These are phyloP conservation scores for Wickerhamomyces alni DNA, from an alignment of 805 yeast genomes.

Conservation along the genomic window DNA sequence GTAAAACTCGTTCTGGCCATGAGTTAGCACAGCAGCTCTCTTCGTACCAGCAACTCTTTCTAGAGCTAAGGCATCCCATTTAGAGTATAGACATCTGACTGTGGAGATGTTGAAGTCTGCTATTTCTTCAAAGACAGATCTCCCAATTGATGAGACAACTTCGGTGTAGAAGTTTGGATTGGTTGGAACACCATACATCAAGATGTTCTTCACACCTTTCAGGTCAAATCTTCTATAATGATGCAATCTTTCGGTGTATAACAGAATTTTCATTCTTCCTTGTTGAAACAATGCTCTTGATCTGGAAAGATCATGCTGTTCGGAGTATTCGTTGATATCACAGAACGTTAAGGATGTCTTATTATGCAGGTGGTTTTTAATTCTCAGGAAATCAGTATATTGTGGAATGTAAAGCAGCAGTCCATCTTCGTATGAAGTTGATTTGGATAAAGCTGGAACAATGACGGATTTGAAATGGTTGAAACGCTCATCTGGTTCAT, in stretches of 20 bases:
- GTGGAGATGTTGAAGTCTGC: constrained; percentile 52
- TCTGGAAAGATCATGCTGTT: constrained; percentile 63
- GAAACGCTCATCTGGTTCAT: constrained; percentile 81
- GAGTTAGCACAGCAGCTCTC: constrained; percentile 61
- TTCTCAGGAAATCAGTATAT: constrained; percentile 77
- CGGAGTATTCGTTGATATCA: constrained; percentile 77
- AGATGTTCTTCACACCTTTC: constrained; percentile 74
- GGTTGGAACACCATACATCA: constrained; percentile 79
- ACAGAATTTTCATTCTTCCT: constrained; percentile 56
- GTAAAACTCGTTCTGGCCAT: constrained; percentile 65
- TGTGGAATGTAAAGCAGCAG: constrained; percentile 76
- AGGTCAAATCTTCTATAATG: constrained; percentile 83
- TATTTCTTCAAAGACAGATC: constrained; percentile 41
- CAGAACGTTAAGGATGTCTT: constrained; percentile 62
- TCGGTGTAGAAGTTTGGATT: constrained; percentile 84
- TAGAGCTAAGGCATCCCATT: constrained; percentile 71
- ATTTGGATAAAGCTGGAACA: constrained; percentile 62
- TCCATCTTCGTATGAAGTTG: constrained; percentile 63
- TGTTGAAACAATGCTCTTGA: constrained; percentile 65
- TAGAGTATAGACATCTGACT: constrained; percentile 61
- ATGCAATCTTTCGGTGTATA: constrained; percentile 94
- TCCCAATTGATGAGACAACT: constrained; percentile 61
- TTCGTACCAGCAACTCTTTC: constrained; percentile 82
- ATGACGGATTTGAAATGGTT: constrained; percentile 69
- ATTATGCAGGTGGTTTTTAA: constrained; percentile 54